Percentiles rank a stretch among this genome's conserved stretches.
Conservation (phyloP, 2,329 filamentous ascomycete genomes). For the Nothopassalora personata region DNA sequence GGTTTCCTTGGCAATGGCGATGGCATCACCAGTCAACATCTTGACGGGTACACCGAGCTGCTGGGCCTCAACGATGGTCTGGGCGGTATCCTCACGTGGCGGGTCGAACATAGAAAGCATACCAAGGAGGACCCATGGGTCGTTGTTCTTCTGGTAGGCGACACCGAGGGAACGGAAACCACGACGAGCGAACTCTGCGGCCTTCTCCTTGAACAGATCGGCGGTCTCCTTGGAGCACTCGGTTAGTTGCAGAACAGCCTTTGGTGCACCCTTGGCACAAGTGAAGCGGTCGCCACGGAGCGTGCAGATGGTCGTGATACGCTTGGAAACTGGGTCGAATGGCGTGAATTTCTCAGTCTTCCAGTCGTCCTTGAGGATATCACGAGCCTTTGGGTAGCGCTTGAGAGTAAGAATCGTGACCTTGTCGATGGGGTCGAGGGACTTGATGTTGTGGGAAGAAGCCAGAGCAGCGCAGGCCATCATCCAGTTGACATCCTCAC, state of each 20-base stretch:
- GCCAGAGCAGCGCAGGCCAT: constrained; percentile 74
- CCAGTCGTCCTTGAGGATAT: constrained; percentile 71
- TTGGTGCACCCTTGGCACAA: constrained; percentile 73
- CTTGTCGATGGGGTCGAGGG: constrained; percentile 74
- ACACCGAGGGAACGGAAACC: constrained; percentile 78
- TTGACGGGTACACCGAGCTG: constrained; percentile 72
- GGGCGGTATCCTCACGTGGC: constrained; percentile 71
- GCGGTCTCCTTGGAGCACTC: constrained; percentile 62
- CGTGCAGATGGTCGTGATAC: constrained; percentile 65
- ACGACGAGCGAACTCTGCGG: constrained; percentile 68
- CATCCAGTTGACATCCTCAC: constrained; percentile 77
- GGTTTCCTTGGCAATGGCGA: constrained; percentile 74
- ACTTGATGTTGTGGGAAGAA: constrained; percentile 73
- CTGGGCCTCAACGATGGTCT: constrained; percentile 71
- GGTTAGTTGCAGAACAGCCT: constrained; percentile 65
- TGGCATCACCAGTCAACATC: constrained; percentile 77
- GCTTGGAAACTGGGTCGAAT: constrained; percentile 75
- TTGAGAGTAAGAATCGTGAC: constrained; percentile 71
- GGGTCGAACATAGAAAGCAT: constrained; percentile 78
- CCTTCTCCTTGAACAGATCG: constrained; percentile 65
- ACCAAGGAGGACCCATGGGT: constrained; percentile 67
- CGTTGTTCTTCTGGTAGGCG: constrained; percentile 70
- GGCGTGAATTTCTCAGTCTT: constrained; percentile 71
- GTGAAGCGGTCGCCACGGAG: constrained; percentile 66
- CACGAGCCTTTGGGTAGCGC: constrained; percentile 69